Conservation (phyloP, 1,284 basidiomycete species). For the Golubevia pallescens region DNA sequence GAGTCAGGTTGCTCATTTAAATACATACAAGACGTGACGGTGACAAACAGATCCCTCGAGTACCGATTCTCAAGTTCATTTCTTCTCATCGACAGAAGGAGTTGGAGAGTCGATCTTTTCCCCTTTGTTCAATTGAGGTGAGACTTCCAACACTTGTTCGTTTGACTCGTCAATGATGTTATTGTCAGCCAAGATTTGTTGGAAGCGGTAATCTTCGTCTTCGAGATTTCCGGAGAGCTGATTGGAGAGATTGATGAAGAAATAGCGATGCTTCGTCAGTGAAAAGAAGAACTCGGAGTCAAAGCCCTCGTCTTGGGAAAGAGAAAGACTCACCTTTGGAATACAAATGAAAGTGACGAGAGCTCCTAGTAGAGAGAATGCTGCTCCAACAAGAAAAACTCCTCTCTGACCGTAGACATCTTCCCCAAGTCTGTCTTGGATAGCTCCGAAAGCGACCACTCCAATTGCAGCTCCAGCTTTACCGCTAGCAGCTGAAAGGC, state of each 20-base stretch:
- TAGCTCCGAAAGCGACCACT: conserved; percentile 34
- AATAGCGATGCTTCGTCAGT: no score
- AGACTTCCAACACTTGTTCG: background rate
- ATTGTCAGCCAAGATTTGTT: background rate
- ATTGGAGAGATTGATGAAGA: no score
- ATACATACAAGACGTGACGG: no score
- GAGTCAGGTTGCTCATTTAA: no score
- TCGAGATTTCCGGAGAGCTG: conserved; percentile 2
- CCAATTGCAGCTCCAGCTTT: background rate
- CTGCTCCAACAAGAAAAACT: conserved; percentile 44
- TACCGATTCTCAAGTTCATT: no score
- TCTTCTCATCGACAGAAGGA: no score
- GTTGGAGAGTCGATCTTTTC: no score
- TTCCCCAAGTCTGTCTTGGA: conserved; percentile 23
- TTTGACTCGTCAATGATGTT: background rate
- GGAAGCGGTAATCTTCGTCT: conserved; percentile 12
- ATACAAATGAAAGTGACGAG: conserved; percentile 28
- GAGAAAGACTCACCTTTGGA: conserved; percentile 26
- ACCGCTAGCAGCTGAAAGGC: conserved; percentile 5
- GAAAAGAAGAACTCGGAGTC: background rate
- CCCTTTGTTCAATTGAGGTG: no score
- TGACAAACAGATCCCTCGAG: no score
- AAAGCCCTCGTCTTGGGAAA: background rate
- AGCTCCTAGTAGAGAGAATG: conserved; percentile 33
- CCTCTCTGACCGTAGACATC: conserved; percentile 43